Percentiles rank a stretch among this genome's conserved stretches.
These are phyloP conservation scores for Lagenaria siceraria DNA, from an alignment of 306 rosid species.

Conservation along the genomic window DNA sequence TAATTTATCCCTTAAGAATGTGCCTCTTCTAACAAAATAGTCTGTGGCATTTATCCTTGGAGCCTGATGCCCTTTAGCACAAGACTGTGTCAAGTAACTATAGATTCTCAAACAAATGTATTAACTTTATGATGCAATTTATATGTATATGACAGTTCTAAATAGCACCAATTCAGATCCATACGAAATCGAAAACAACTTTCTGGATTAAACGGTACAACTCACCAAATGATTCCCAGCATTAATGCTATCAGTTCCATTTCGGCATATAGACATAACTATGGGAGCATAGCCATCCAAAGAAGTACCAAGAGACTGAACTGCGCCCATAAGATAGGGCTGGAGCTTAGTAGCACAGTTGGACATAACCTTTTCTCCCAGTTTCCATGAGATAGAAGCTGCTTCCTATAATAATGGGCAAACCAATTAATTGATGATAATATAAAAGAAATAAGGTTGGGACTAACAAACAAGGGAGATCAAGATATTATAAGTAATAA, in stretches of 20 bases:
- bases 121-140: background rate
- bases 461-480: background rate
- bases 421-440: slow-evolving; percentile 10
- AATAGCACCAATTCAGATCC: background rate
- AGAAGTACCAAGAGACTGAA: slow-evolving; percentile 30
- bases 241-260: slow-evolving; percentile 8
- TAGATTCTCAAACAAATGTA: background rate
- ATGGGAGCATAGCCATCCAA: slow-evolving; percentile 34
- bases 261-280: slow-evolving; percentile 38
- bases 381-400: slow-evolving; percentile 45
- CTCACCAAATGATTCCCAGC: slow-evolving; percentile 21
- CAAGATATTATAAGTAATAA: background rate
- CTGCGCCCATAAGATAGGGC: slow-evolving; percentile 36
- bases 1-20: background rate
- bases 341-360: slow-evolving; percentile 50
- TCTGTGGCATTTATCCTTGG: background rate
- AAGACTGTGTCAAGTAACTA: background rate
- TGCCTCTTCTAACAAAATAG: background rate
- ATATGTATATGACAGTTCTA: background rate
- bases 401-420: slow-evolving; percentile 30
- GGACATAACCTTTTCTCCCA: slow-evolving; percentile 50
- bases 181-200: background rate
- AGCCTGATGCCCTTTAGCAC: background rate
- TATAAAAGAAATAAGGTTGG: background rate
- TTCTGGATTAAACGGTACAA: slow-evolving; percentile 4